Percentiles rank a stretch among this genome's conserved stretches.
Evolutionary conservation across 768 basidiomycete species (phyloP).

Genomic region (Serendipita indica): DNA sequence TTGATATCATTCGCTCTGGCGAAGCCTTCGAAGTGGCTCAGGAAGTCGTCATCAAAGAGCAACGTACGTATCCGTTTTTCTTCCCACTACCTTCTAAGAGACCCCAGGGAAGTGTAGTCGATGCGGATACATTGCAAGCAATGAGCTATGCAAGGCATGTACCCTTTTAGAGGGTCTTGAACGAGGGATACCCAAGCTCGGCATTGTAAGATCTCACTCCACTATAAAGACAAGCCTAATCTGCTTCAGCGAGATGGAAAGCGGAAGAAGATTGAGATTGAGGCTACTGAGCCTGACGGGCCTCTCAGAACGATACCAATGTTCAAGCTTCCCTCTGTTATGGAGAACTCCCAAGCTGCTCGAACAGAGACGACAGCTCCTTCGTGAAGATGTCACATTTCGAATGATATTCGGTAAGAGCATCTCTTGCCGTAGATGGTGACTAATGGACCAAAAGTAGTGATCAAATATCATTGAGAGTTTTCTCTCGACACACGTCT

Average conservation of each 20-base stretch:
- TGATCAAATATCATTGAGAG: too few relatives aligned
- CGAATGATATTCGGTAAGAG: too few relatives aligned
- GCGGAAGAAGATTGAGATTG: constrained; percentile 1
- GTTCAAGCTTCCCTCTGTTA: constrained; percentile 6
- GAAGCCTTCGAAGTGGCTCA: constrained; percentile 81
- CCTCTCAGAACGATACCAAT: background rate
- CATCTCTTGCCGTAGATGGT: too few relatives aligned
- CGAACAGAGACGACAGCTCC: background rate
- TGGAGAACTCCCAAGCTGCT: background rate
- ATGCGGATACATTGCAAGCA: constrained; percentile 93
- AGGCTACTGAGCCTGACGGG: background rate
- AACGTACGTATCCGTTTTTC: constrained; percentile 40
- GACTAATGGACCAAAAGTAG: too few relatives aligned
- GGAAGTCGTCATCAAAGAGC: constrained; percentile 73
- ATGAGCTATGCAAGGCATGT: constrained; percentile 93
- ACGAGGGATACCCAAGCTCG: constrained; percentile 45
- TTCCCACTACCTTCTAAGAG: background rate
- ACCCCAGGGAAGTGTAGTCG: constrained; percentile 71
- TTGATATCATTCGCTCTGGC: constrained; percentile 95
- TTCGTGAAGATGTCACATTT: background rate
- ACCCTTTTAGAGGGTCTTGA: constrained; percentile 82
- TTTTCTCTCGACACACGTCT: too few relatives aligned
- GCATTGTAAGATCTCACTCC: constrained; percentile 19
- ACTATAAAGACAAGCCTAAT: background rate
- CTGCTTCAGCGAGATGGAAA: background rate